phyloP scores from a whole-genome alignment of 1,139 yeast species.

The Suhomyces coccinellae region DNA sequence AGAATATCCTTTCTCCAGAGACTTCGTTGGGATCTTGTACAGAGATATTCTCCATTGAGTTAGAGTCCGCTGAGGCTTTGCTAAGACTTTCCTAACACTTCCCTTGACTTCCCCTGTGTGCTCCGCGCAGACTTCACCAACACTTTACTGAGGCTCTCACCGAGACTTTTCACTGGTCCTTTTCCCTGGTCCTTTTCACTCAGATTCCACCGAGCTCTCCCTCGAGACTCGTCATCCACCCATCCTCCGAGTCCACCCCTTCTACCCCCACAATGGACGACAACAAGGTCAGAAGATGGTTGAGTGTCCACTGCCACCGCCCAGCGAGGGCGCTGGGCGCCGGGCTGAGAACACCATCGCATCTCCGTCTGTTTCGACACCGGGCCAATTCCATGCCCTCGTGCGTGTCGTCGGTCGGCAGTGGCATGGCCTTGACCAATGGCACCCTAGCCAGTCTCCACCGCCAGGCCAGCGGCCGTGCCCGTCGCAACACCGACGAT shows the following conservation, averaged over 20 bases:
- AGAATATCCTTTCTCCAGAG: neutral
- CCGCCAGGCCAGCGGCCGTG: neutral
- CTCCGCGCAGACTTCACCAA: no score
- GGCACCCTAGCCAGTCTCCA: neutral
- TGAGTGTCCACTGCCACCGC: neutral
- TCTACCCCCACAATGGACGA: constrained; percentile 2
- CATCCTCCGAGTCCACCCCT: no score
- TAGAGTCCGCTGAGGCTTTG: no score
- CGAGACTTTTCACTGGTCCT: neutral
- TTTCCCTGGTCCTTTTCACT: no score
- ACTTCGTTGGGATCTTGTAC: no score
- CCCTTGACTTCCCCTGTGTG: no score
- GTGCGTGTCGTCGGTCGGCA: neutral
- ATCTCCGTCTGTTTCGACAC: constrained; percentile 1
- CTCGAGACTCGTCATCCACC: no score
- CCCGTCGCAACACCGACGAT: neutral
- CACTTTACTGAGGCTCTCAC: neutral
- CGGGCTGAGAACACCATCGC: neutral
- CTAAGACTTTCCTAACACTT: neutral
- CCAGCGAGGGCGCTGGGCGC: neutral
- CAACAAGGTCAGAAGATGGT: constrained; percentile 4
- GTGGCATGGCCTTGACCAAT: neutral
- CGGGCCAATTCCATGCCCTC: constrained; percentile 6
- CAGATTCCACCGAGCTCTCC: no score
- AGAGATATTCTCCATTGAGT: no score